Evolutionary conservation across 2,329 filamentous ascomycete species (phyloP).

Genomic region (Diaporthe batatas): DNA sequence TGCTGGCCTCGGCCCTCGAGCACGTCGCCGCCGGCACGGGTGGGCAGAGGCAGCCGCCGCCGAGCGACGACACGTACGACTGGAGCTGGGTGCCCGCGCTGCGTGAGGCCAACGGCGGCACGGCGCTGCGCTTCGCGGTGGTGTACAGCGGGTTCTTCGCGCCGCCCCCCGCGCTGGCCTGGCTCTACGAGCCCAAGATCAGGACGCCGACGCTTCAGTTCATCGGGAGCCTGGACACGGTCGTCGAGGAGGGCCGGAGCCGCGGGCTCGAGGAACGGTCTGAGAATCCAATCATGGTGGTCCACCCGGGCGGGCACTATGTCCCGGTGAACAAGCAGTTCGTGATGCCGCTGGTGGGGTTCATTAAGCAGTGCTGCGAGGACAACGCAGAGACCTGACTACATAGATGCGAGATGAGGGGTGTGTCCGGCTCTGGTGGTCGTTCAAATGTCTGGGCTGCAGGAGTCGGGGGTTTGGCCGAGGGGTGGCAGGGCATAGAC

Average conservation of each 20-base stretch:
- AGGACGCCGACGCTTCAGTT: conserved; percentile 84
- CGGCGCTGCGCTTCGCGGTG: conserved; percentile 75
- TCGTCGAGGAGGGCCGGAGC: conserved; percentile 84
- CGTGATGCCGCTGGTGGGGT: conserved; percentile 74
- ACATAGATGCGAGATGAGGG: background rate
- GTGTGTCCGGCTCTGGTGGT: background rate
- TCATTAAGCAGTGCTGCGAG: conserved; percentile 48
- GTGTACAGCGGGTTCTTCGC: conserved; percentile 84
- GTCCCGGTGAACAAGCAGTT: conserved; percentile 87
- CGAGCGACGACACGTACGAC: conserved; percentile 50
- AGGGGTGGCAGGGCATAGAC: background rate
- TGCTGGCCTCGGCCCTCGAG: conserved; percentile 82
- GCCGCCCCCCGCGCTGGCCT: conserved; percentile 70
- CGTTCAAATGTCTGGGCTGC: background rate
- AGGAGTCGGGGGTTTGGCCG: background rate
- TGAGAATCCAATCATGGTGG: conserved; percentile 65
- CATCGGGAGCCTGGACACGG: conserved; percentile 85
- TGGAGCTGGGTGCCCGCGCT: conserved; percentile 59
- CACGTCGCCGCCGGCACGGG: conserved; percentile 46
- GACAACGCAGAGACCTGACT: conserved; percentile 36
- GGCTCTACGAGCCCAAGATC: conserved; percentile 82
- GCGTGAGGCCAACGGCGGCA: conserved; percentile 62
- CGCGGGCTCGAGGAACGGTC: conserved; percentile 76
- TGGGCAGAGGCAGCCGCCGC: conserved; percentile 50
- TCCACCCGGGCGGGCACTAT: conserved; percentile 92